Percentiles rank a stretch among this genome's conserved stretches.
Conservation (phyloP, 208 protist genomes). For the Trypanosoma brucei region DNA sequence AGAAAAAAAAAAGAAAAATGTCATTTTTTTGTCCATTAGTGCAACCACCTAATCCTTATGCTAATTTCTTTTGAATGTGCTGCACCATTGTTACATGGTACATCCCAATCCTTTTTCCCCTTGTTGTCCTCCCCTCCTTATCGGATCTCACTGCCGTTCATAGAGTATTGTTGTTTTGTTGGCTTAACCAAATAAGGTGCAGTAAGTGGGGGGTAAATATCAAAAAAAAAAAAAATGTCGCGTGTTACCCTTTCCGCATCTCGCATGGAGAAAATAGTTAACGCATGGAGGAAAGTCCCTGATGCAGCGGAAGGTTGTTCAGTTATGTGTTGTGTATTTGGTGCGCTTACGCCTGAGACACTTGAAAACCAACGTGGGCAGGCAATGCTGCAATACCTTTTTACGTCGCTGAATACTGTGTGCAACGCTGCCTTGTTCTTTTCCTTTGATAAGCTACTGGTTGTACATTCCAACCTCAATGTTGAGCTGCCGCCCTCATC, state of each 20-base stretch:
- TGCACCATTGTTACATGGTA: too few species aligned
- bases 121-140: too few species aligned
- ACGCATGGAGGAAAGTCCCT: conserved; percentile 34
- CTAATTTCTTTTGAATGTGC: too few species aligned
- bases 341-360: conserved; percentile 50
- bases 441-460: conserved; percentile 26
- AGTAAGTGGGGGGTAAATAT: neutral
- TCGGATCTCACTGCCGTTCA: too few species aligned
- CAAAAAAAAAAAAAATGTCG: conserved; percentile 14
- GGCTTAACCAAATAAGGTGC: too few species aligned
- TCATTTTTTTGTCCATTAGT: too few species aligned
- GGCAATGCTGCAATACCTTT: conserved; percentile 75
- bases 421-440: conserved; percentile 54
- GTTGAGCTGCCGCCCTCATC: conserved; percentile 22
- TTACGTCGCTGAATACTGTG: conserved; percentile 38
- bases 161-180: too few species aligned
- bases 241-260: conserved; percentile 35
- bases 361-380: conserved; percentile 82
- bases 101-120: too few species aligned
- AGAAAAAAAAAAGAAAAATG: too few species aligned
- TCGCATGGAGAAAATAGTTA: conserved; percentile 35
- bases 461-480: conserved; percentile 35
- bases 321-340: conserved; percentile 59
- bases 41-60: too few species aligned
- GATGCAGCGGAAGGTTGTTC: conserved; percentile 25